Base-by-base conservation (phyloP, 2,329 filamentous ascomycete genomes). In the Hypoxylon sp. region DNA sequence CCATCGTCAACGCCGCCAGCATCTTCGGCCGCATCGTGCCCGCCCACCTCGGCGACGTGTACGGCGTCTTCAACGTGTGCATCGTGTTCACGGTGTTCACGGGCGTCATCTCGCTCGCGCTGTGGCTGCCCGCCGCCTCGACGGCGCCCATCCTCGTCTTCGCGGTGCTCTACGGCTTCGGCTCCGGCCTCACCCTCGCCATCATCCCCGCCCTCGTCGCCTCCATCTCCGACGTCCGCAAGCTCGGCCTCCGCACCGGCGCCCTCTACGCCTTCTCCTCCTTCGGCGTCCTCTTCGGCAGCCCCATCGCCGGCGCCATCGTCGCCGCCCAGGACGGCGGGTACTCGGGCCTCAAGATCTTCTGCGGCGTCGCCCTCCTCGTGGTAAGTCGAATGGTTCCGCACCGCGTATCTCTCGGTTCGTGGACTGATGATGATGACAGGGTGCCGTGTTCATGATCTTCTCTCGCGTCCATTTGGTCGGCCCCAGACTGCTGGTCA, bases 121-220 rank as follows among this genome's bases (percentile, higher is more conserved):
- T 88, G 24, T 82, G 80, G 80, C 74, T 80, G 3, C 77, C 78
- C 1, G 79, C 75, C 48, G 75, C 74, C 2, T 77, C 77, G 31
- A 82, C 86, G 8, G 80, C 81, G 0, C 80, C 83, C 1, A 83
- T 88, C 55, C 80, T 91, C 46, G 78, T 85, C 29, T 91, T 90
- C 70, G 80, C 83, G 10, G 78, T 82, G n/a, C 73, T 90, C 5
- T 92, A 89, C 64, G 89, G 88, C 15, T 90, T 91, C 70, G 81
- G 81, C 11, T 87, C 84, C 0, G 89, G 89, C 10, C 83, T 84
- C 2, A 89, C 87, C 65, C 83, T 89, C 29, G 83, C 83, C 0
- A 75, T 91, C 15, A 78, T 79, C 0, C 61, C 61, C 6, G 61
- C 61, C 18, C 46, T 61, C 13, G 58, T 64, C 8, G 61, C 61